Conservation (phyloP, 2,329 filamentous ascomycete genomes). For the Escovopsis weberi region DNA sequence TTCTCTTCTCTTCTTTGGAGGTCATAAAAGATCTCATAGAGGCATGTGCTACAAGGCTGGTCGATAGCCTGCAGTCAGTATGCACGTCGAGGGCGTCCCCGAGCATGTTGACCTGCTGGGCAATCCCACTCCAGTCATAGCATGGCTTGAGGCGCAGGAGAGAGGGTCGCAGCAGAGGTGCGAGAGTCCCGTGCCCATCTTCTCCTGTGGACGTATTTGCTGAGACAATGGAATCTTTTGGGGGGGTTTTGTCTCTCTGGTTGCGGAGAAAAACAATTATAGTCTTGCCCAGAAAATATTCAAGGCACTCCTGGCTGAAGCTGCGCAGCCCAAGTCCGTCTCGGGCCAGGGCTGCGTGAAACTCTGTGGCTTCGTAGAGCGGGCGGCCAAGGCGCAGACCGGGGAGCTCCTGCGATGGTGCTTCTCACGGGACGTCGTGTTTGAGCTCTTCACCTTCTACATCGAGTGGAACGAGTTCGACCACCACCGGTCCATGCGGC, state of each 20-base stretch:
- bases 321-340: constrained; percentile 37
- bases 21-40: neutral
- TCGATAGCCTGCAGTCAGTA: constrained; percentile 3
- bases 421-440: constrained; percentile 32
- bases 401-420: constrained; percentile 31
- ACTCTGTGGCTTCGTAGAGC: constrained; percentile 48
- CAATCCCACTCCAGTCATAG: constrained; percentile 21
- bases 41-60: neutral
- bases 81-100: constrained; percentile 10
- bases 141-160: constrained; percentile 30
- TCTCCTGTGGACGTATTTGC: constrained; percentile 3
- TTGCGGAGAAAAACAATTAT: too few relatives aligned
- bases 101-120: constrained; percentile 19
- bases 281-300: constrained; percentile 28
- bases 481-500: constrained; percentile 47
- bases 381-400: constrained; percentile 36
- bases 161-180: constrained; percentile 21
- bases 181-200: constrained; percentile 8
- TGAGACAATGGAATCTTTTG: neutral
- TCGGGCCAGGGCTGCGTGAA: constrained; percentile 43
- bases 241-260: too few relatives aligned
- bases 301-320: constrained; percentile 30
- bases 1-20: too few relatives aligned
- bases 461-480: constrained; percentile 54
- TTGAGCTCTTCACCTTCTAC: constrained; percentile 45